Evolutionary conservation across 2,329 filamentous ascomycete genomes (phyloP).

Genomic region (Reticulascus tulasneorum): DNA sequence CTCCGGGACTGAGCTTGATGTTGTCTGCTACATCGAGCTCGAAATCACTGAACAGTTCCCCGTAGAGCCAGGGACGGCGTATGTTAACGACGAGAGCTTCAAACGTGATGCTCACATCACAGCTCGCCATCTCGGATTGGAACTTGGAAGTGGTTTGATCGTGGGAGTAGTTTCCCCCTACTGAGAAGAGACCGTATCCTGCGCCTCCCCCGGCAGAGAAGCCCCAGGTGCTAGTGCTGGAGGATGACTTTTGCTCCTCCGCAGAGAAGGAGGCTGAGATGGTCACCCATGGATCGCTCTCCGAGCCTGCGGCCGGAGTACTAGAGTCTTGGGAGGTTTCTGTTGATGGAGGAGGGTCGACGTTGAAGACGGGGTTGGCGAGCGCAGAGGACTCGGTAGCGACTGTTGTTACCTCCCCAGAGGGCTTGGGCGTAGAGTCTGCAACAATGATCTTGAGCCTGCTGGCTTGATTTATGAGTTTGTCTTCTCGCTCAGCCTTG

Average conservation of each 20-base stretch:
- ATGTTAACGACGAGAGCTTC: slow-evolving; percentile 4
- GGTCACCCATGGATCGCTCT: no score
- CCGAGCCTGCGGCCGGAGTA: no score
- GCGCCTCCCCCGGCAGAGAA: neutral
- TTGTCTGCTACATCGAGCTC: no score
- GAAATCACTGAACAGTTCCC: slow-evolving; percentile 4
- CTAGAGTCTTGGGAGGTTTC: no score
- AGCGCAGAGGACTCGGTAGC: no score
- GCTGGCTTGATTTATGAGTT: no score
- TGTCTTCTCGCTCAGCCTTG: no score
- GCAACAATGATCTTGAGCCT: no score
- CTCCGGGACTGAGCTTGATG: slow-evolving; percentile 1
- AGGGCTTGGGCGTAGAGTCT: no score
- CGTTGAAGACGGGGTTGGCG: no score
- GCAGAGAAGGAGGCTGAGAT: neutral
- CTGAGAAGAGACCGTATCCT: neutral
- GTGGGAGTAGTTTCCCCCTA: neutral
- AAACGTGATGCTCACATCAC: slow-evolving; percentile 1
- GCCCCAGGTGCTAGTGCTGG: neutral
- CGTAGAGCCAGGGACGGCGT: slow-evolving; percentile 4
- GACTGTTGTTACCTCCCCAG: no score
- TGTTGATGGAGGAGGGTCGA: no score
- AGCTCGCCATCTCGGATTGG: neutral
- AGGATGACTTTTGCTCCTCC: neutral
- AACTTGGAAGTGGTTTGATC: neutral